phyloP scores from a whole-genome alignment of 2,329 filamentous ascomycete species.

The Talaromyces sp. region DNA sequence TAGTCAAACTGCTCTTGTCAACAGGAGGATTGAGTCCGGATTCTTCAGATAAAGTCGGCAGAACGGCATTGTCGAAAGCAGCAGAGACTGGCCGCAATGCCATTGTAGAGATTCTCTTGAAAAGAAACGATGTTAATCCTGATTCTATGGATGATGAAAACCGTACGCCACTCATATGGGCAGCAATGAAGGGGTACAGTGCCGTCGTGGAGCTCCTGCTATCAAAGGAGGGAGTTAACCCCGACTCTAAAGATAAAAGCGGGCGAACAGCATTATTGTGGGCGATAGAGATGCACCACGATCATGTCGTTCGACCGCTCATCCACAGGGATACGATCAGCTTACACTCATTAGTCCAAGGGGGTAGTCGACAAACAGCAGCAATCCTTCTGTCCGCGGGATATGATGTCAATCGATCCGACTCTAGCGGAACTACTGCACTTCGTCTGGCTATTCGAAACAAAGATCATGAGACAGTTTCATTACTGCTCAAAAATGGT shows the following conservation, averaged over 20 bases:
- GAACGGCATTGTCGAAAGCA: constrained; percentile 3
- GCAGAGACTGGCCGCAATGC: background rate
- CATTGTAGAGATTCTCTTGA: constrained; percentile 7
- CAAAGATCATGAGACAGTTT: background rate
- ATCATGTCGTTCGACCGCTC: background rate
- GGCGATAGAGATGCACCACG: background rate
- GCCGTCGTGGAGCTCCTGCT: constrained; percentile 1
- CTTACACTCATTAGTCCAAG: background rate
- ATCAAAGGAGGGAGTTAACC: background rate
- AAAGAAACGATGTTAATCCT: background rate
- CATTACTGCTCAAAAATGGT: background rate
- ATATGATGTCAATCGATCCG: background rate
- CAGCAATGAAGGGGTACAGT: background rate
- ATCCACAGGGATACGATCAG: background rate
- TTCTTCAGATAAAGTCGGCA: background rate
- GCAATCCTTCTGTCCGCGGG: background rate
- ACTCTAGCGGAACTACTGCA: background rate
- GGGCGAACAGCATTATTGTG: constrained; percentile 1
- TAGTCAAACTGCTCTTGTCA: background rate
- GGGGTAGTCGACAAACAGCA: background rate
- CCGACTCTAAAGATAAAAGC: background rate
- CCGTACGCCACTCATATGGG: constrained; percentile 2
- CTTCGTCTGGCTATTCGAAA: background rate
- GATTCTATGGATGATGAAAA: background rate
- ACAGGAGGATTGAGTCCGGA: background rate